These are phyloP conservation scores for Sporothrix curviconia DNA, from an alignment of 2,329 filamentous ascomycete genomes.

Conservation along the genomic window DNA sequence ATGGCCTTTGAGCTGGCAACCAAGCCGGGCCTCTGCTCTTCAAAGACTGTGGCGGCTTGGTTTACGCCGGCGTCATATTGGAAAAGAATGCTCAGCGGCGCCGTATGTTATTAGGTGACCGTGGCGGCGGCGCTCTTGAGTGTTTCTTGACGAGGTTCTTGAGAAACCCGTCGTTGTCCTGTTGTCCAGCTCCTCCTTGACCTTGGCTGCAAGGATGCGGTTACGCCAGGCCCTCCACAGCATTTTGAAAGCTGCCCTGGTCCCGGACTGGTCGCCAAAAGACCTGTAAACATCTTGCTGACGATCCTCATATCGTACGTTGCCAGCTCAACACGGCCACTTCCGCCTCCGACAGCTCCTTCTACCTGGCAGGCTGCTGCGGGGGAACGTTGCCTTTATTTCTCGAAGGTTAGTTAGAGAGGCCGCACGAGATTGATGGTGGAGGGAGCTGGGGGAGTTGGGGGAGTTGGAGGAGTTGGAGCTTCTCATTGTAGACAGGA, in stretches of 20 bases:
- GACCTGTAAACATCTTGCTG: constrained; percentile 56
- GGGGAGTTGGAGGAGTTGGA: neutral
- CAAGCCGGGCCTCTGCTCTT: constrained; percentile 90
- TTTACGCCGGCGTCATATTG: constrained; percentile 84
- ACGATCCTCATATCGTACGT: constrained; percentile 62
- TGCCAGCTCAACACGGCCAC: constrained; percentile 38
- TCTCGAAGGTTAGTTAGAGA: constrained; percentile 42
- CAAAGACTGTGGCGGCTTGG: constrained; percentile 65
- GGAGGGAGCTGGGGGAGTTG: neutral
- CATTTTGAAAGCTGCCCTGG: constrained; percentile 56
- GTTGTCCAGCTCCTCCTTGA: constrained; percentile 73
- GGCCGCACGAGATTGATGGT: too few species aligned
- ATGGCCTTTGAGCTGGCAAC: constrained; percentile 88
- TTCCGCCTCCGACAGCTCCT: constrained; percentile 30
- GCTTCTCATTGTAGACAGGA: too few species aligned
- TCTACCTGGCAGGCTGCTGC: constrained; percentile 29
- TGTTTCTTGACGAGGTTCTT: constrained; percentile 59
- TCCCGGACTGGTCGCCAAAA: constrained; percentile 46
- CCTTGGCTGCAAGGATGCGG: constrained; percentile 73
- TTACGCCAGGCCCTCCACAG: constrained; percentile 90
- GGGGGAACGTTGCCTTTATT: constrained; percentile 49
- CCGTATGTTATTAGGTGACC: constrained; percentile 75
- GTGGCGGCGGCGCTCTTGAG: constrained; percentile 52
- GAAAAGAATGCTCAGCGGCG: constrained; percentile 74
- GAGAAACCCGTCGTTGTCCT: constrained; percentile 64